Conservation (phyloP, 192 early-diverging fungal genomes). For the Coemansia sp. region DNA sequence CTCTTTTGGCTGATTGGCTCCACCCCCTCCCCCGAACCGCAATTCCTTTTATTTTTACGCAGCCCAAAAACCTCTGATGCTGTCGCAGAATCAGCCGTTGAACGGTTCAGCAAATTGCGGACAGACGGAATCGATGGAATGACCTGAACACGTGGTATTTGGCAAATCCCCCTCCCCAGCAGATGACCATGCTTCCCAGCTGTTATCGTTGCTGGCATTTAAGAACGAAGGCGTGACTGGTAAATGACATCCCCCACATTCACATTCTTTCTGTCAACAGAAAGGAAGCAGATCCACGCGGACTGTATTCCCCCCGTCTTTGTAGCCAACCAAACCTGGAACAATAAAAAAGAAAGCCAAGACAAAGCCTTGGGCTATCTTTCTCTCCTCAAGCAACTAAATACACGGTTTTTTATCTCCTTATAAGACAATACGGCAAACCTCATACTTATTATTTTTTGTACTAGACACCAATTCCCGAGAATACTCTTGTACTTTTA, state of each 20-base stretch:
- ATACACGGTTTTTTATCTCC: not conserved
- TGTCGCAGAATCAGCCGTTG: too few relatives aligned
- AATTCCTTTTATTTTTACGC: not conserved
- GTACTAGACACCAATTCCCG: not conserved
- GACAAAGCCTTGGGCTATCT: not conserved
- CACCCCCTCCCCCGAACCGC: too few relatives aligned
- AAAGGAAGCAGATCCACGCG: too few relatives aligned
- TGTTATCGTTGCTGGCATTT: too few relatives aligned
- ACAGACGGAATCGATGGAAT: not conserved
- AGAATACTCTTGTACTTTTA: not conserved
- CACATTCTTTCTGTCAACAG: not conserved
- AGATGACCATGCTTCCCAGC: not conserved
- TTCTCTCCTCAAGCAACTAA: not conserved
- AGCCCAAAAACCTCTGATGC: too few relatives aligned
- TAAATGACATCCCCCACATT: not conserved
- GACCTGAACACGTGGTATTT: slow-evolving; percentile 1
- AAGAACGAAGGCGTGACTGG: not conserved
- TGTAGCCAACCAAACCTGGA: too few relatives aligned
- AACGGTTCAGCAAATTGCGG: too few relatives aligned
- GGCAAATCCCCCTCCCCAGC: not conserved
- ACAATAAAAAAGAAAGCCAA: too few relatives aligned
- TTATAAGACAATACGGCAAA: too few relatives aligned
- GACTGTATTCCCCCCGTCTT: too few relatives aligned
- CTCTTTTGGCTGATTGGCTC: too few relatives aligned
- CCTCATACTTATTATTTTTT: not conserved